Evolutionary conservation across 495 filamentous ascomycete species (phyloP).

Genomic region (Daldinia decipiens): DNA sequence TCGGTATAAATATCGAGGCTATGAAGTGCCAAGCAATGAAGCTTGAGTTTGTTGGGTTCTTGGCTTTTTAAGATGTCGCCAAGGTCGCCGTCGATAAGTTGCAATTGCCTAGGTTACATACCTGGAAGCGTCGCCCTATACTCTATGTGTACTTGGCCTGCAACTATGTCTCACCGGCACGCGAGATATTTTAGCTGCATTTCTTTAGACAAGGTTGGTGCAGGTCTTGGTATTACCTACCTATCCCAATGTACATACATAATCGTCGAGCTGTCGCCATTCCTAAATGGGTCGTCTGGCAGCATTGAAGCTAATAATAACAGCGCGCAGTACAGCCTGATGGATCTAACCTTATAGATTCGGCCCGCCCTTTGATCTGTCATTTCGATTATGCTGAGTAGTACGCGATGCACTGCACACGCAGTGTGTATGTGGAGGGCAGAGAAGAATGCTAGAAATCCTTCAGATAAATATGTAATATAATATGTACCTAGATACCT

Average conservation of each 20-base stretch:
- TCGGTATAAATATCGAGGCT: neutral
- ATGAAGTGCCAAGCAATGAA: neutral
- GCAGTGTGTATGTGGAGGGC: neutral
- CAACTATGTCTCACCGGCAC: slow-evolving; percentile 36
- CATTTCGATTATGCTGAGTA: neutral
- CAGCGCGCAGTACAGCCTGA: slow-evolving; percentile 24
- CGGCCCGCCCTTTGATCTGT: slow-evolving; percentile 24
- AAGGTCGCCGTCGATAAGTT: slow-evolving; percentile 10
- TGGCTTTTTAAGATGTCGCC: slow-evolving; percentile 15
- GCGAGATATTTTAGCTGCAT: slow-evolving; percentile 29
- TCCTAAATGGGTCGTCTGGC: neutral
- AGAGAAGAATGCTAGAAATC: neutral
- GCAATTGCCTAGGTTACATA: too few relatives aligned
- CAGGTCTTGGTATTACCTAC: slow-evolving; percentile 33
- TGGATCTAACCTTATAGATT: slow-evolving; percentile 37
- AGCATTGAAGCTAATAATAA: slow-evolving; percentile 5
- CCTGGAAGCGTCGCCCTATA: neutral
- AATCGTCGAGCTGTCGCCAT: slow-evolving; percentile 4
- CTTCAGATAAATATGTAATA: neutral
- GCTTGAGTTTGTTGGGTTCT: slow-evolving; percentile 27
- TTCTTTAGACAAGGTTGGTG: slow-evolving; percentile 21
- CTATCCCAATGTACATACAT: slow-evolving; percentile 8
- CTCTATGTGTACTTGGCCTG: slow-evolving; percentile 8
- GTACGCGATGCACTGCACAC: neutral
- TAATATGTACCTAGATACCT: neutral